Evolutionary conservation across 2,329 filamentous ascomycete genomes (phyloP), one percentile per base, ranked within the genome.

Genomic region (Penicillium freii): DNA sequence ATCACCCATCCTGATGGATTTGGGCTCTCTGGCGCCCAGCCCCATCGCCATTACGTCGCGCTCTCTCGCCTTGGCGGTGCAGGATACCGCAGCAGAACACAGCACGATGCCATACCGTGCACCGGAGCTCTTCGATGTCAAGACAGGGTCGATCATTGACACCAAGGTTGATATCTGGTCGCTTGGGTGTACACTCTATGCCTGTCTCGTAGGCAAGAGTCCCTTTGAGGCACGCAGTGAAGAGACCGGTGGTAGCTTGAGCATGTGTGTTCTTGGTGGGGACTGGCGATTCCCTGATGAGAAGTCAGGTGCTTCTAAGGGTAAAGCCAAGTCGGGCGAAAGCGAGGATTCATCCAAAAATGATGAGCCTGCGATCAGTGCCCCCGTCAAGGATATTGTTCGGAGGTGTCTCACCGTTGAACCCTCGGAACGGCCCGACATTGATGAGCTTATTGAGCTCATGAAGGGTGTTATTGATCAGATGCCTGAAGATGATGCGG

Each of bases 101-200:
- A 93, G 88, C 63, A 99, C 94, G 40, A 97, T 99, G 93, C 92
- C 94, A 0, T 99, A 99, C 78, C 91, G 94, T 58, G 94, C 94
- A 1, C 94, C 94, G 0, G 94, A 99, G 77, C 87, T 99, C 59
- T 99, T 99, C 75, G 94, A 99, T 74, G 94, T 97, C 56, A 96
- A 96, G 77, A 97, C 92, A 3, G 93, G 91, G 61, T 87, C 88
- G 48, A 85, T 91, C 50, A 89, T 99, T 70, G 94, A 97, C 76
- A 96, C 92, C 13, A 97, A 97, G 73, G 91, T 96, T 40, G 94
- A 99, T 75, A 96, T 99, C 64, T 99, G 94, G 94, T 96, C 91
- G 17, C 79, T 99, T 23, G 94, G 94, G 51, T 97, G 94, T 80
- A 97, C 94, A n/a, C 81, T 99, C 44, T 99, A 96, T 76, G 94